A percentile compares a stretch with the other conserved stretches of the same genome.
Conservation (phyloP, 768 basidiomycete genomes). For the Lentinula guzmanii region DNA sequence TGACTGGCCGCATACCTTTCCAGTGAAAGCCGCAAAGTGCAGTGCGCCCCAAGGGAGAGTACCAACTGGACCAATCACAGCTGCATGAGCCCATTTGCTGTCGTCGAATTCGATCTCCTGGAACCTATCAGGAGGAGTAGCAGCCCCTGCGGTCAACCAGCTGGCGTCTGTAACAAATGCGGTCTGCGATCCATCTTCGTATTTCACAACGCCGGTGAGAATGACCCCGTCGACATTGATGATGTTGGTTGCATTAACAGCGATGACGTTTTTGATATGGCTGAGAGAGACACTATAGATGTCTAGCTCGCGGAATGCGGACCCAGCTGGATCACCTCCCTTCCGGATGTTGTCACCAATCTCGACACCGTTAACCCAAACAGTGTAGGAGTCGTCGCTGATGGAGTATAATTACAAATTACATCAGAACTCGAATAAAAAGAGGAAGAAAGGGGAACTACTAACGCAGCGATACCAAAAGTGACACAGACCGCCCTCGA, state of each 20-base stretch:
- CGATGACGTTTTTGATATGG: neutral
- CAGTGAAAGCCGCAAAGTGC: neutral
- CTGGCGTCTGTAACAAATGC: neutral
- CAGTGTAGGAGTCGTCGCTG: neutral
- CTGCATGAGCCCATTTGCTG: neutral
- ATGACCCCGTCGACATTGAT: neutral
- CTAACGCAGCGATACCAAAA: neutral
- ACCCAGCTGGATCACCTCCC: neutral
- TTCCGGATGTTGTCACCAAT: neutral
- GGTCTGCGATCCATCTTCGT: neutral
- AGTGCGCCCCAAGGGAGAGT: neutral
- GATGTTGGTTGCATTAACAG: neutral
- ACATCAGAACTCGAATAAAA: neutral
- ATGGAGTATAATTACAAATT: neutral
- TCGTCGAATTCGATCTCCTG: neutral
- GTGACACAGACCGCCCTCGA: neutral
- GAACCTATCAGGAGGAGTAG: neutral
- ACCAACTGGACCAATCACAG: neutral
- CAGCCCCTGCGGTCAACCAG: neutral
- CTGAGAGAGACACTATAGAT: neutral
- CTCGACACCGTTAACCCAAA: neutral
- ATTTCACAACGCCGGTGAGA: neutral
- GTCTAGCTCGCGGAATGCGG: neutral
- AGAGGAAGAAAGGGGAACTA: neutral
- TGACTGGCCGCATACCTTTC: neutral